Base-by-base conservation (phyloP, 169 alveolate species). In the Perkinsus chesapeaki region DNA sequence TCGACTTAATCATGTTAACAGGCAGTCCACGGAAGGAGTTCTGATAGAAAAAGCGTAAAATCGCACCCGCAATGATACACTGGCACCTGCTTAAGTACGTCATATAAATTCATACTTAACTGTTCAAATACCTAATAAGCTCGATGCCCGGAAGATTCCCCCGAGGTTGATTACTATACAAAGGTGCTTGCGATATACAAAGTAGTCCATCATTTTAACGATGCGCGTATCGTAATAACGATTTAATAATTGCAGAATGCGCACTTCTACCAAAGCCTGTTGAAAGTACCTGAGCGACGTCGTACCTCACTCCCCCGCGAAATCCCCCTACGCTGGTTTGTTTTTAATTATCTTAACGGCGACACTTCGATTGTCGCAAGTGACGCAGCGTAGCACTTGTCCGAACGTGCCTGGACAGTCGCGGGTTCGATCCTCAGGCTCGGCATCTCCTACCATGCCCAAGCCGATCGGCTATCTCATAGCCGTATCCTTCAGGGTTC, bases 391-490 rank as follows among this genome's bases (percentile, higher is more conserved):
- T 36, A 95, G 94, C 10, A 95, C 98, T 94, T 96, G 96, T 39
- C 98, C 98, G 93, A 95, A 96, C 7, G 98, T 95, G 82, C 98
- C 98, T 34, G 23, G 3, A 27, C 3, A 23, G 37, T 7, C 82
- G 31, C 82, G 27, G 82, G 82, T 60, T 60, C 82, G 82, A 60
- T 60, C 82, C 82, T 34, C 27, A 34, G 82, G 12, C 37, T 27
- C 82, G 36, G 82, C 82, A 60, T 60, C 31, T 60, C 31, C 23
- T 16, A 60, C 82, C 82, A 16, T 94, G 94, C 0, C 98, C 98
- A n/a, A 96, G 93, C 1, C 94, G 93, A 93, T 95, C 95, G 37
- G 93, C 94, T 39, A 95, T 93, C 39, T 94, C 94, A 82, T 96
- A 96, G 91, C 92, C 90, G 47, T 90, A 92, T 73, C 94, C 92